A percentile compares a stretch with the other conserved stretches of the same genome.
Evolutionary conservation across 352 stramenopile species (phyloP).

Genomic region (Phytophthora sp.): DNA sequence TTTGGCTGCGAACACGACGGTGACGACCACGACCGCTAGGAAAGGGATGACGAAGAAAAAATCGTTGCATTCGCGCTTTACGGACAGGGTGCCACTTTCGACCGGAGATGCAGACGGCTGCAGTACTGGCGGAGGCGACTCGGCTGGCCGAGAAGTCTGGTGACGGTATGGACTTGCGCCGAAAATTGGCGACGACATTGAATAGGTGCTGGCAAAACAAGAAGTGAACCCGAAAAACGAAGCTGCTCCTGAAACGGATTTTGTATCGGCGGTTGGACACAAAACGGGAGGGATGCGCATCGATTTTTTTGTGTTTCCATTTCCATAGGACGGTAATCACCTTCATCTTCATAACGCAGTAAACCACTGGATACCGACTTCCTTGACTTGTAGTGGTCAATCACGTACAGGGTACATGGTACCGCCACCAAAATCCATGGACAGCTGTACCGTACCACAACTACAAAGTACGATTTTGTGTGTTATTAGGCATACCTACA

Average conservation of each 20-base stretch:
- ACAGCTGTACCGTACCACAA: no score
- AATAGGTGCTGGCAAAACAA: conserved; percentile 3
- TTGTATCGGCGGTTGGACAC: conserved; percentile 21
- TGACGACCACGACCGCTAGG: conserved; percentile 55
- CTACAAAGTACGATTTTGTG: no score
- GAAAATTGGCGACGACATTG: conserved; percentile 33
- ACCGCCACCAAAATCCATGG: no score
- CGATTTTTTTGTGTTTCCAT: neutral
- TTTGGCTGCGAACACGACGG: conserved; percentile 51
- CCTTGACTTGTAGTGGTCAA: no score
- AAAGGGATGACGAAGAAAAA: conserved; percentile 79
- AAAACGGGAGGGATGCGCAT: neutral
- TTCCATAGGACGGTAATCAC: neutral
- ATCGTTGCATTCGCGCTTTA: conserved; percentile 73
- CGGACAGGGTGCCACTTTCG: conserved; percentile 9
- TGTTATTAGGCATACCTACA: no score
- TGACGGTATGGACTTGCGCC: conserved; percentile 29
- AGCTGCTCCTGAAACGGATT: conserved; percentile 18
- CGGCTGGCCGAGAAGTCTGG: conserved; percentile 15
- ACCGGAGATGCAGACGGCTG: conserved; percentile 17
- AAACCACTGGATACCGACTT: no score
- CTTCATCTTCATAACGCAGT: no score
- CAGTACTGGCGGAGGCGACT: conserved; percentile 15
- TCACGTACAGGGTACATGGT: no score
- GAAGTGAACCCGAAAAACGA: conserved; percentile 11